Conservation (phyloP, 306 rosid genomes). For the Sesbania bispinosa region DNA sequence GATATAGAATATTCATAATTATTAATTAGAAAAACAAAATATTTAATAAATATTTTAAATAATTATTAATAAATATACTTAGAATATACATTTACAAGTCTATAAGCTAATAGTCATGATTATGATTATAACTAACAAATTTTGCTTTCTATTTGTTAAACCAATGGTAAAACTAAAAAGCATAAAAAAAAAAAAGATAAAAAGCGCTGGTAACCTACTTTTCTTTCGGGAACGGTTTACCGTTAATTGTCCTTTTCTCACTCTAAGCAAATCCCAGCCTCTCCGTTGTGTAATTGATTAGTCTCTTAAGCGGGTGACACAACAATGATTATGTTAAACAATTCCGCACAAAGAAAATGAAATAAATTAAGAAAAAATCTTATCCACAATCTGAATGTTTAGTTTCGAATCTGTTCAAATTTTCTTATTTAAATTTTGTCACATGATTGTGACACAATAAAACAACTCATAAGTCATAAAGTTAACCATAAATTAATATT, state of each 20-base stretch:
- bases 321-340: not conserved
- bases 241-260: constrained; percentile 44
- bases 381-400: not conserved
- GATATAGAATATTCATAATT: too few relatives aligned
- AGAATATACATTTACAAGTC: too few relatives aligned
- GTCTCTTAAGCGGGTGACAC: not conserved
- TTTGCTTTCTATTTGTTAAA: not conserved
- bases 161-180: not conserved
- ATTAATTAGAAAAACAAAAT: too few relatives aligned
- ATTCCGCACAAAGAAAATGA: not conserved
- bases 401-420: not conserved
- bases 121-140: not conserved
- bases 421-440: too few relatives aligned
- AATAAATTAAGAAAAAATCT: not conserved
- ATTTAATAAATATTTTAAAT: too few relatives aligned
- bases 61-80: too few relatives aligned
- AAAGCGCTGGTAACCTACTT: not conserved
- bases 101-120: too few relatives aligned
- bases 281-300: not conserved
- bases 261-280: constrained; percentile 7
- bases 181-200: too few relatives aligned
- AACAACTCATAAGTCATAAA: too few relatives aligned
- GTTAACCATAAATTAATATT: too few relatives aligned
- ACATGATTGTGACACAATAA: too few relatives aligned
- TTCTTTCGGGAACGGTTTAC: constrained; percentile 28